These are phyloP conservation scores for Trametes hirsuta DNA, from an alignment of 1,284 basidiomycete genomes.

Conservation along the genomic window DNA sequence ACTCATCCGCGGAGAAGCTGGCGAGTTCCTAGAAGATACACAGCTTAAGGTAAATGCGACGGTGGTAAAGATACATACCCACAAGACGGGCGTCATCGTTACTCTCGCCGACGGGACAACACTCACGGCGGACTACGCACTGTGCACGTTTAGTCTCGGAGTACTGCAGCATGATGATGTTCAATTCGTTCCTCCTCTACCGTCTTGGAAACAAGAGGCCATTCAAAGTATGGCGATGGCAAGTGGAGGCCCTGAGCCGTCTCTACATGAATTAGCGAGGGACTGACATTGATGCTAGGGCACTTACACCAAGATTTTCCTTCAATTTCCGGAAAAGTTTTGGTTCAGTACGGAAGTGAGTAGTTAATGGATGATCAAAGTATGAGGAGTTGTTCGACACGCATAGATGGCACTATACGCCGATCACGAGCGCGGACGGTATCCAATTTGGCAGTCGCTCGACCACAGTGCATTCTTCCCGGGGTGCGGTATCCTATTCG, in stretches of 20 bases:
- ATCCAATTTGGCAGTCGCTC: conserved; percentile 73
- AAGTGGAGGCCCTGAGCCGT: background rate
- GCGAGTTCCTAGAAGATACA: conserved; percentile 48
- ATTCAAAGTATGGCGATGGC: conserved; percentile 71
- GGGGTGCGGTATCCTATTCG: conserved; percentile 63
- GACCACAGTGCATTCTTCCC: conserved; percentile 63
- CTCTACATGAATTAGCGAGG: background rate
- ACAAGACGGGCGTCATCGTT: conserved; percentile 42
- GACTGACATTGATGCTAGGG: conserved; percentile 36
- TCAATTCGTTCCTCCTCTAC: conserved; percentile 55
- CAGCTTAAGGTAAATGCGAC: conserved; percentile 57
- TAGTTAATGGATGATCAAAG: background rate
- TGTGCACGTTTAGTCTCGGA: conserved; percentile 67
- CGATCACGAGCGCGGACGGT: conserved; percentile 61
- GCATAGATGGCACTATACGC: conserved; percentile 66
- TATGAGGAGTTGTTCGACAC: background rate
- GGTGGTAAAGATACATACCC: conserved; percentile 53
- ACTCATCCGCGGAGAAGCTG: conserved; percentile 58
- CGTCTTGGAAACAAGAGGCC: conserved; percentile 68
- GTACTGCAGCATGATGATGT: conserved; percentile 68
- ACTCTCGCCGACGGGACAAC: conserved; percentile 45
- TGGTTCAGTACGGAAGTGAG: conserved; percentile 69
- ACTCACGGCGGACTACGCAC: conserved; percentile 54
- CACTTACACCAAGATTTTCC: conserved; percentile 74
- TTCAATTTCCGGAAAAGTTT: conserved; percentile 66